Evolutionary conservation across 441 rosid species (phyloP).

Genomic region (Macaranga tanarius): DNA sequence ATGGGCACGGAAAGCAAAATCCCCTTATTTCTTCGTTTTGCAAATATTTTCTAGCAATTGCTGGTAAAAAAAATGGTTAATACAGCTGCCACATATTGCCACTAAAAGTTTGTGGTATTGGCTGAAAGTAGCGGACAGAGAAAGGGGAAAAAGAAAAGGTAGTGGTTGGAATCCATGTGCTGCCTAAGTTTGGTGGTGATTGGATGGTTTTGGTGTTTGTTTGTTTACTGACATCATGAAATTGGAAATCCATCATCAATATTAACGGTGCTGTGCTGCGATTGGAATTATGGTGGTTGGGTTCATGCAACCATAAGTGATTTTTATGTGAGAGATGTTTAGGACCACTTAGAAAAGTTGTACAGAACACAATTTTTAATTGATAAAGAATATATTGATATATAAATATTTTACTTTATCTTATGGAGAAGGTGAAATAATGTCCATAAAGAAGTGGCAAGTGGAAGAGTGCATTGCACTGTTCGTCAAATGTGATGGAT

Average conservation of each 20-base stretch:
- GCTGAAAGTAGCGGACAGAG: constrained; percentile 10
- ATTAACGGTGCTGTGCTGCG: constrained; percentile 33
- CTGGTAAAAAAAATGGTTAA: constrained; percentile 19
- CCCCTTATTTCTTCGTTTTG: background rate
- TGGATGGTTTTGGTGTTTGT: constrained; percentile 31
- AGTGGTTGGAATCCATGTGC: constrained; percentile 30
- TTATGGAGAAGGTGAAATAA: background rate
- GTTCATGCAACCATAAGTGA: constrained; percentile 29
- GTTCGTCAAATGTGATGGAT: too few species aligned
- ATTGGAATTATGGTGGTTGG: constrained; percentile 25
- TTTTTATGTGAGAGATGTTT: constrained; percentile 22
- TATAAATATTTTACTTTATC: background rate
- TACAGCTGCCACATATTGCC: constrained; percentile 19
- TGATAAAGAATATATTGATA: constrained; percentile 2
- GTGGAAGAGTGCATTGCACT: too few species aligned
- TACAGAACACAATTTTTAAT: constrained; percentile 23
- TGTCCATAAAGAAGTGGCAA: background rate
- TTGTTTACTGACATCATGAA: constrained; percentile 23
- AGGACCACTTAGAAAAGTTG: constrained; percentile 29
- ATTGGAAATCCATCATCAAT: constrained; percentile 23
- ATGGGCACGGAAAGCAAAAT: constrained; percentile 14
- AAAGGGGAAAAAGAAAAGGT: background rate
- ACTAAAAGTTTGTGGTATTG: constrained; percentile 13
- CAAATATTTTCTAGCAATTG: constrained; percentile 8
- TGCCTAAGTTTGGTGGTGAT: constrained; percentile 20